Conservation (phyloP, 2,329 filamentous ascomycete species). For the Aspergillus sergii region DNA sequence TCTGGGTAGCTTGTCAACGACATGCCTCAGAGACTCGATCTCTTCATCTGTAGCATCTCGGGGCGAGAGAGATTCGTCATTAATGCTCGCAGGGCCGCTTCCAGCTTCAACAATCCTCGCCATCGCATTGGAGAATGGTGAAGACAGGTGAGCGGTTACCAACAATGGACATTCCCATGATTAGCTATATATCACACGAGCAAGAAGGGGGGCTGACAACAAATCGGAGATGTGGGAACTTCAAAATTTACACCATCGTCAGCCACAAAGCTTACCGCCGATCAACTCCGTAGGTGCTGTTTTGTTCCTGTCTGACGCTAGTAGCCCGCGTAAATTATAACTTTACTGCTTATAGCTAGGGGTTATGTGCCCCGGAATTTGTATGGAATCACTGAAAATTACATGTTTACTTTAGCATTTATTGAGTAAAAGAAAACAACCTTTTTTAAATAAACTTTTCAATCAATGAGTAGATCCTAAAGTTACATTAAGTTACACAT, state of each 20-base stretch:
- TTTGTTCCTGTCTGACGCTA: neutral
- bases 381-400: neutral
- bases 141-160: neutral
- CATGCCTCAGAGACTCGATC: neutral
- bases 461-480: neutral
- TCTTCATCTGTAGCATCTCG: neutral
- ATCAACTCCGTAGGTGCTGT: neutral
- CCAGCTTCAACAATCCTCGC: neutral
- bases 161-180: neutral
- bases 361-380: neutral
- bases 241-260: neutral
- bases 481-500: too few species aligned
- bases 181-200: neutral
- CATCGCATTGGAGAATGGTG: neutral
- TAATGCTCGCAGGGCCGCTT: neutral
- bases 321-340: neutral
- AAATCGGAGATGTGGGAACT: neutral
- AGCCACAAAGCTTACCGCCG: neutral
- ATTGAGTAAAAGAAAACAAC: neutral
- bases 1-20: conserved; percentile 2
- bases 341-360: neutral
- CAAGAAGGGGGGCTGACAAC: neutral
- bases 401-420: neutral
- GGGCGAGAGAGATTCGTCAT: neutral
- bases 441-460: neutral